Base-by-base conservation (phyloP, 1,139 yeast genomes). In the Hemisphaericaspora xylofermentans region DNA sequence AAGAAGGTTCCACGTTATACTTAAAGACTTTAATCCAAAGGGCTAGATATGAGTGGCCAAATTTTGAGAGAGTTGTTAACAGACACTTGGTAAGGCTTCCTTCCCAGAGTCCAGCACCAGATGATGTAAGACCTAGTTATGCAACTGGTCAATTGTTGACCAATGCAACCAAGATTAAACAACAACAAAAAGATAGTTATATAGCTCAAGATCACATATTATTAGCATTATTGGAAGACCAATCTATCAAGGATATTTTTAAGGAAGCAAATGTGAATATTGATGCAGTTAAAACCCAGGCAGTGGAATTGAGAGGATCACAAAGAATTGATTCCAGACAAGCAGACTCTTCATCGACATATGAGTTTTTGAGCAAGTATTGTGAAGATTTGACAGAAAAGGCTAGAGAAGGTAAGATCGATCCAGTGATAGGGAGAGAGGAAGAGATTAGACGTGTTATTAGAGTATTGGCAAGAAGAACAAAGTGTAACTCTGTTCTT, bases 401-500 rank as follows among this genome's bases (percentile, higher is more conserved):
- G 63, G 98, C 98, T 10, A 77, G 95, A 50, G 84, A 86, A 57
- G 98, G 99, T 58, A 87, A 86, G 61, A 80, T 93, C 47, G 99
- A 93, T 63, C 99, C 99, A 2, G 98, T 94, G 38, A 94, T 93
- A 60, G 99, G 99, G 41, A 84, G 99, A 68, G 98, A 93, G 63
- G 98, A 93, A 63, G 98, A 93, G 66, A 93, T 94, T 51, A 80
- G 98, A 66, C 76, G 98, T 52, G 89, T 96, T 33, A 91, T 93
- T 47, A 78, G 98, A 48, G 96, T 94, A 4, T 74, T 93, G 48
- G 93, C 98, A 14, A 84, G 98, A 70, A 82, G 98, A 68, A 87
- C 96, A 26, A 93, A 93, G 67, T 89, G 97, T 3, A 94, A 94
- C 59, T 96, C 98, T 12, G 93, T 95, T 51, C 71, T 93, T 50